Evolutionary conservation across 2,329 filamentous ascomycete species (phyloP), one percentile per base, ranked within the genome.

Genomic region (Pestalotiopsis sp.): DNA sequence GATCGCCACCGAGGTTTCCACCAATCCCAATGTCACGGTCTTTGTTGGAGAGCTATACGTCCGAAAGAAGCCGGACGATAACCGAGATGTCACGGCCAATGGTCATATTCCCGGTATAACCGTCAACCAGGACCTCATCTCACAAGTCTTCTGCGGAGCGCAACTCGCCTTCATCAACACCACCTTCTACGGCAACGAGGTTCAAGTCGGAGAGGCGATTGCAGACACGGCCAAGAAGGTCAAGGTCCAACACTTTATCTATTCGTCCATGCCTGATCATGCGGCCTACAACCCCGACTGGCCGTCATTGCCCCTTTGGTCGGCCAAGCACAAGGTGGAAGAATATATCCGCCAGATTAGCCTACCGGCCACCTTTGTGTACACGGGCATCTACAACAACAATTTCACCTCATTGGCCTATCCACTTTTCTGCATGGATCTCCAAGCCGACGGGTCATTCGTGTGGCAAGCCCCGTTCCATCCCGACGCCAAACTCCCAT

Each of bases 311-410:
- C 96, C 96, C 0, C 86, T 97, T 65, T 99, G 96, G 95, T 90
- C 92, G 4, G 91, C 91, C 69, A 99, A 99, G 81, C 94, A 97
- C 80, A 91, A 92, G 63, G 92, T 98, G 56, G 96, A 98, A 80
- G 92, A 96, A 66, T 97, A 98, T 79, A 88, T 98, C 64, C 89
- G 93, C 68, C 88, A 94, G 77, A 88, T 97, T 55, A 90, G 90
- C 10, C 85, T 98, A 11, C 93, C 93, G 0, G 90, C 94, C 1
- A 98, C 95, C 0, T 98, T 97, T 79, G 91, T 98, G 71, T 98
- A 98, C 80, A 94, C 94, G 10, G 96, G 95, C 68, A 98, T 98
- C 74, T 99, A 98, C 85, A 97, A 98, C 85, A 98, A 98, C 81
- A 98, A 99, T 79, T 99, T 98, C 81, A 98, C 95, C 38, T 96